phyloP scores from a whole-genome alignment of 208 protist genomes.

The Trypanosoma brucei region DNA sequence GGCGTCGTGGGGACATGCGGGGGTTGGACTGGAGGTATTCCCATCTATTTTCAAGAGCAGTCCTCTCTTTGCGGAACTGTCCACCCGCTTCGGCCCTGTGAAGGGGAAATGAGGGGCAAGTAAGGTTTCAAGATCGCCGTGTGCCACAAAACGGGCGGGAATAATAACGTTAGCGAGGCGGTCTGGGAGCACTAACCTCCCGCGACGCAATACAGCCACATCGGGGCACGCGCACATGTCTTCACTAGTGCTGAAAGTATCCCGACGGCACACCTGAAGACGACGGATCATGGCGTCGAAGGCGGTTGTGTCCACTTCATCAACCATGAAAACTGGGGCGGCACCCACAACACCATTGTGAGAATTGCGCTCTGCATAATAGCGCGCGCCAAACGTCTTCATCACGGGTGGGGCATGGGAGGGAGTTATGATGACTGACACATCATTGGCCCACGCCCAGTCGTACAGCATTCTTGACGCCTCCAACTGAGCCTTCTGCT shows the following conservation, averaged over 20 bases:
- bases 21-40: background rate
- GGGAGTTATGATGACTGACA: conserved; percentile 44
- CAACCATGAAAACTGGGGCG: conserved; percentile 16
- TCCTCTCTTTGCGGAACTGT: background rate
- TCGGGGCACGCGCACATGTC: background rate
- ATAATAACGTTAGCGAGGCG: background rate
- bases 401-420: conserved; percentile 42
- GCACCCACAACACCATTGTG: background rate
- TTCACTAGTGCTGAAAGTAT: background rate
- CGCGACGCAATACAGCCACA: conserved; percentile 19
- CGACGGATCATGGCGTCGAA: conserved; percentile 20
- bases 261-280: conserved; percentile 8
- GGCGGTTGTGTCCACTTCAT: conserved; percentile 13
- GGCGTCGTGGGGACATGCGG: background rate
- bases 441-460: conserved; percentile 33
- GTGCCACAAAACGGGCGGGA: background rate
- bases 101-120: background rate
- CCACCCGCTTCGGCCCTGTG: background rate
- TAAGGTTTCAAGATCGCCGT: conserved; percentile 1
- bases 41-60: conserved; percentile 11
- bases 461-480: conserved; percentile 41
- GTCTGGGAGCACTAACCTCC: conserved; percentile 13
- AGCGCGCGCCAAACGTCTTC: conserved; percentile 32
- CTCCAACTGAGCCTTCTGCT: conserved; percentile 17
- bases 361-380: background rate